Percentiles rank a stretch among this genome's conserved stretches.
These are phyloP conservation scores for Funneliformis geosporum DNA, from an alignment of 192 early-diverging fungal genomes.

Conservation along the genomic window DNA sequence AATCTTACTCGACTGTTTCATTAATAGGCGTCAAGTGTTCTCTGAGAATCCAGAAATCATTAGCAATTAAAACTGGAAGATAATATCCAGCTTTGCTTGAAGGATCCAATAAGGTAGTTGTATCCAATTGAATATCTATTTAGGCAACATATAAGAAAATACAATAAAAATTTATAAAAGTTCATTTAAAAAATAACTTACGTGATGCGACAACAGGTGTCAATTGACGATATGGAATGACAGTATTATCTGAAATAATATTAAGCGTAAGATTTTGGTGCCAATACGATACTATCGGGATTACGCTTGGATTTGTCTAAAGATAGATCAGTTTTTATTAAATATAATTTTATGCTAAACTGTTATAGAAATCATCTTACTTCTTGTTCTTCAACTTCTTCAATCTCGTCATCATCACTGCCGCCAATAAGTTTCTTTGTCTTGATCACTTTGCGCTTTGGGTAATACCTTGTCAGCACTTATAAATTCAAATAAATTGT, in stretches of 20 bases:
- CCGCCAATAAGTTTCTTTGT: conserved; percentile 55
- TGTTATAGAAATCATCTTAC: background rate
- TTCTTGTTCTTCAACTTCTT: conserved; percentile 27
- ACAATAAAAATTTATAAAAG: background rate
- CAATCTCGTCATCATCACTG: conserved; percentile 34
- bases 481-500: conserved; percentile 13
- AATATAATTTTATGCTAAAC: background rate
- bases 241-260: conserved; percentile 51
- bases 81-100: conserved; percentile 53
- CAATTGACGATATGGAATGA: conserved; percentile 48
- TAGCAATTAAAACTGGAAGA: conserved; percentile 69
- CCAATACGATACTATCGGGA: conserved; percentile 71
- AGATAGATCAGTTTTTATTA: background rate
- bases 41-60: conserved; percentile 82
- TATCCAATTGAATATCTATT: conserved; percentile 48
- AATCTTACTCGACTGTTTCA: conserved; percentile 64
- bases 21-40: conserved; percentile 73
- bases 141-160: background rate
- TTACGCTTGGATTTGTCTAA: background rate
- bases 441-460: conserved; percentile 50
- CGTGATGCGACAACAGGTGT: conserved; percentile 58
- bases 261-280: conserved; percentile 72
- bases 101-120: conserved; percentile 34
- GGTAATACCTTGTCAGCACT: conserved; percentile 51
- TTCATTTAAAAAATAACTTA: conserved; percentile 35